A percentile compares a stretch with the other conserved stretches of the same genome.
phyloP scores from a whole-genome alignment of 345 rosid species.

The Bruguiera gymnorhiza region DNA sequence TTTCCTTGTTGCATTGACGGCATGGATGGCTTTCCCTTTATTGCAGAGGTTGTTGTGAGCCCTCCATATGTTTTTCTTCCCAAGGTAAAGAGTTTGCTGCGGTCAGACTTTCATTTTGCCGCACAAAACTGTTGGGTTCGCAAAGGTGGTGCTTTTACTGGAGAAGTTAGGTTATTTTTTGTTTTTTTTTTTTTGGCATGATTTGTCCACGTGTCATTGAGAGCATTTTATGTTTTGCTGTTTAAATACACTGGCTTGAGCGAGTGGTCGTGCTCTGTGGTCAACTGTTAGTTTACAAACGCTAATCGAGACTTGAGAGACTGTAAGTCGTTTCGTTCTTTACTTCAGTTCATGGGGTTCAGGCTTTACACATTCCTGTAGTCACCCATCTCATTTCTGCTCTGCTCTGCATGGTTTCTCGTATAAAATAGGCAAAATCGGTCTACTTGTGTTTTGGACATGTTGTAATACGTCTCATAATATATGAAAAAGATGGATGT shows the following conservation, averaged over 20 bases:
- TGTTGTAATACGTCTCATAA: not conserved
- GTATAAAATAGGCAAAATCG: not conserved
- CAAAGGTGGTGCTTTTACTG: constrained; percentile 67
- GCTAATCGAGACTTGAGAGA: too few species aligned
- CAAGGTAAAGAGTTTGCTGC: constrained; percentile 37
- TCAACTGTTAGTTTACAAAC: too few species aligned
- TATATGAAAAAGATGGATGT: not conserved
- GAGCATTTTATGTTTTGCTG: not conserved
- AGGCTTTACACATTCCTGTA: not conserved
- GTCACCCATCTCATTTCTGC: not conserved
- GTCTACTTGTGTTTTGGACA: not conserved
- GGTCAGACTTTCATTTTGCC: constrained; percentile 55
- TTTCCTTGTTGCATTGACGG: not conserved
- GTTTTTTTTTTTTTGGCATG: not conserved
- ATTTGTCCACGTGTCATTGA: not conserved
- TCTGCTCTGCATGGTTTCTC: not conserved
- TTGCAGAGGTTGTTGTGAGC: constrained; percentile 66
- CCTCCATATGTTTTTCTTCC: constrained; percentile 67
- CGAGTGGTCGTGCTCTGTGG: too few species aligned
- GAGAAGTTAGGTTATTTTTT: constrained; percentile 51
- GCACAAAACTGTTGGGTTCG: constrained; percentile 73
- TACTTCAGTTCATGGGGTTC: too few species aligned
- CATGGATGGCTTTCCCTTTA: not conserved
- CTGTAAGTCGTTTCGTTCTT: too few species aligned
- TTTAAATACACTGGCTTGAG: not conserved